phyloP scores from a whole-genome alignment of 2,329 filamentous ascomycete species.

The Balansia obtecta region DNA sequence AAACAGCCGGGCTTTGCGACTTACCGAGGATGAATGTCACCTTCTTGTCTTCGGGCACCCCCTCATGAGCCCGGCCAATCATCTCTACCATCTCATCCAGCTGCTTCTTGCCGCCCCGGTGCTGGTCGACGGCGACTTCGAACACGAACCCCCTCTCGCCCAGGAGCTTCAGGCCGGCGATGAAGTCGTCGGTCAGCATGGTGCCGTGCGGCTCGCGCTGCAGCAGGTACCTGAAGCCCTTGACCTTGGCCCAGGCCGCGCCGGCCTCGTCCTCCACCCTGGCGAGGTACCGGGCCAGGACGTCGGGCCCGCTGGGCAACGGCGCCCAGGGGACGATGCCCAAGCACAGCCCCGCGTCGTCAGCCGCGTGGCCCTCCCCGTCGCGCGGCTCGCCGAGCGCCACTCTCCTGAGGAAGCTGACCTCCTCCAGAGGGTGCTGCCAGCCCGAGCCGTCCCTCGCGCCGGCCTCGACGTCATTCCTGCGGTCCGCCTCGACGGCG shows the following conservation, averaged over 20 bases:
- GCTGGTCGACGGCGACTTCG: slow-evolving; percentile 74
- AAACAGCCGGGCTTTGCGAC: too few relatives aligned
- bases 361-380: slow-evolving; percentile 42
- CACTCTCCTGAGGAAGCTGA: slow-evolving; percentile 56
- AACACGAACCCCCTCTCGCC: slow-evolving; percentile 56
- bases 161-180: slow-evolving; percentile 53
- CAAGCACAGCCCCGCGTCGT: slow-evolving; percentile 40
- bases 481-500: slow-evolving; percentile 73
- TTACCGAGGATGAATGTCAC: slow-evolving; percentile 59
- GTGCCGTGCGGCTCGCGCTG: slow-evolving; percentile 61
- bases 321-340: slow-evolving; percentile 83
- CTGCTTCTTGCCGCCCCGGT: slow-evolving; percentile 62
- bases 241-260: slow-evolving; percentile 52
- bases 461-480: slow-evolving; percentile 40
- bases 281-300: slow-evolving; percentile 52
- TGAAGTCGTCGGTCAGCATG: slow-evolving; percentile 50
- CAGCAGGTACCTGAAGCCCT: slow-evolving; percentile 72
- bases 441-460: slow-evolving; percentile 44
- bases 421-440: slow-evolving; percentile 56
- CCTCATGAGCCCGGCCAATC: slow-evolving; percentile 53
- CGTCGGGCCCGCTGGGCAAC: slow-evolving; percentile 48
- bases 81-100: slow-evolving; percentile 59
- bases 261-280: slow-evolving; percentile 50
- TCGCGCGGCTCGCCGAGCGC: slow-evolving; percentile 43
- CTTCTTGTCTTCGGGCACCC: slow-evolving; percentile 44